Evolutionary conservation across 2,329 filamentous ascomycete genomes (phyloP).

Genomic region (Aspergillus sp.): DNA sequence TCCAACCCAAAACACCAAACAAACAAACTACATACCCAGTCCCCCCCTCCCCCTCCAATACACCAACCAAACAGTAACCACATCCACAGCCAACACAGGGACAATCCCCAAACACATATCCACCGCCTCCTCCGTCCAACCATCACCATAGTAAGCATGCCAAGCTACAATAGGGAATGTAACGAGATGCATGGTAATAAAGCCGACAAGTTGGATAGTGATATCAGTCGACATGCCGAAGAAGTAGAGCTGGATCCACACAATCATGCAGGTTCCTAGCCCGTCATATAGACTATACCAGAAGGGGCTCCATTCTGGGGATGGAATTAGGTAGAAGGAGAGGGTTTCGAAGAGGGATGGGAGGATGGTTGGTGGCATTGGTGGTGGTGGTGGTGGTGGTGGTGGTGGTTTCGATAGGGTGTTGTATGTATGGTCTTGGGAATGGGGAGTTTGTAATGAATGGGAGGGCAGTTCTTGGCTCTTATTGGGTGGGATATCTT

Average conservation of each 20-base stretch:
- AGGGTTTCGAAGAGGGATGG: neutral
- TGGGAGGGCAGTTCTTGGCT: too few relatives aligned
- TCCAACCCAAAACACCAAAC: neutral
- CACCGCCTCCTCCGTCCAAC: neutral
- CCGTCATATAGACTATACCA: neutral
- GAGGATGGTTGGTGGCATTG: neutral
- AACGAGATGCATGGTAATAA: neutral
- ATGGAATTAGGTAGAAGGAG: neutral
- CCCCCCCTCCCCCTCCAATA: neutral
- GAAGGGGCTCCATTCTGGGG: neutral
- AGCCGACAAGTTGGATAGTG: neutral
- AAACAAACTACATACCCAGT: neutral
- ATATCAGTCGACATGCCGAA: neutral
- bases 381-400: too few relatives aligned
- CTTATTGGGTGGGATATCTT: too few relatives aligned
- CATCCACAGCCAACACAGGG: neutral
- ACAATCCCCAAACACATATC: neutral
- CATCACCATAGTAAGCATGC: neutral
- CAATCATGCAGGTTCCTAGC: neutral
- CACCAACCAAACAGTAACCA: neutral
- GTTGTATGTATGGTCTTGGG: too few relatives aligned
- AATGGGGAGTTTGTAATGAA: too few relatives aligned
- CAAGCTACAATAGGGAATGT: neutral
- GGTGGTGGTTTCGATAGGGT: too few relatives aligned
- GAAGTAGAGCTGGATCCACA: neutral